A percentile compares a stretch with the other conserved stretches of the same genome.
phyloP scores from a whole-genome alignment of 805 yeast genomes.

The Yarrowia keelungensis region DNA sequence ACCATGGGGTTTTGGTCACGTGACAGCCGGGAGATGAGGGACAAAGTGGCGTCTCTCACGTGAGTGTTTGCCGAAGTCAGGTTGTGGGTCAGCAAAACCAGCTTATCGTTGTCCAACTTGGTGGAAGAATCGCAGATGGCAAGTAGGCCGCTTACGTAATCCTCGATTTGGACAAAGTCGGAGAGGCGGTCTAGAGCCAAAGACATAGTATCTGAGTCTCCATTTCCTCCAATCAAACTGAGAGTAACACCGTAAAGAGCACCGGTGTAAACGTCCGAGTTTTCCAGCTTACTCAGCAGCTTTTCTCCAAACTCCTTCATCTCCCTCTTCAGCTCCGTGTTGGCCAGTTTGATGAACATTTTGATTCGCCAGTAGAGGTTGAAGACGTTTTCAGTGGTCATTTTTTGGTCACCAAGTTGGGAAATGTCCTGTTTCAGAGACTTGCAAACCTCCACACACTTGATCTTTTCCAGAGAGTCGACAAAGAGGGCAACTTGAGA shows the following conservation, averaged over 20 bases:
- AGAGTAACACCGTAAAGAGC: constrained; percentile 16
- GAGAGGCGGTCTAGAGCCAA: not conserved
- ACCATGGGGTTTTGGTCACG: constrained; percentile 39
- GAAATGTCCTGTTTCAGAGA: constrained; percentile 7
- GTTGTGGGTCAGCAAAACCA: not conserved
- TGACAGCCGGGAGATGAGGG: constrained; percentile 5
- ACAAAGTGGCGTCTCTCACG: not conserved
- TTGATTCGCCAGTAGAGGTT: constrained; percentile 21
- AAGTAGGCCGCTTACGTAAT: not conserved
- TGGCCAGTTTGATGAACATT: constrained; percentile 13
- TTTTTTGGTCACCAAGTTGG: not conserved
- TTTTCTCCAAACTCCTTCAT: not conserved
- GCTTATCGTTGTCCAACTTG: not conserved
- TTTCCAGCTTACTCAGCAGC: not conserved
- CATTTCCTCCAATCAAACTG: not conserved
- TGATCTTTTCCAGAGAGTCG: not conserved
- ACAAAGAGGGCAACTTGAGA: constrained; percentile 2
- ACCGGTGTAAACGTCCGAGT: constrained; percentile 5
- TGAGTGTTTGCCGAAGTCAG: not conserved
- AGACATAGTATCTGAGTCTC: not conserved
- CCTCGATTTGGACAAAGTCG: not conserved
- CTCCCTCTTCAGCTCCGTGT: not conserved
- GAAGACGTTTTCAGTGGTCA: constrained; percentile 3
- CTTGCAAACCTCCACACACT: constrained; percentile 13
- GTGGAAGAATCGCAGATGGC: not conserved